Evolutionary conservation across 345 rosid species (phyloP), one percentile per base, ranked within the genome.

Genomic region (Pugionium dolabratum): DNA sequence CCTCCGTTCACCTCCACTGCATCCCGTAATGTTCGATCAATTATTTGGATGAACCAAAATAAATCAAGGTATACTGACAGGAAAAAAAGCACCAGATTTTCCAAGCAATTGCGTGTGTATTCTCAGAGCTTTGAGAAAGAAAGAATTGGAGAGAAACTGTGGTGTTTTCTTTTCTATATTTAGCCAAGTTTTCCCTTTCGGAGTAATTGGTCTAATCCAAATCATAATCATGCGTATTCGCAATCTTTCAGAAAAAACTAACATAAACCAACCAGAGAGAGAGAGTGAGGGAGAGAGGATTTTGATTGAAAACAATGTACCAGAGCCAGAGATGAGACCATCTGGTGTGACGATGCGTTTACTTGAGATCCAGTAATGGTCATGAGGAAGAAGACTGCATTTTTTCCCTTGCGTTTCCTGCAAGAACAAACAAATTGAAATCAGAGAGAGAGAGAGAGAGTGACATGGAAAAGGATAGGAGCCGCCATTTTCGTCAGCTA

Each of bases 321-420:
- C 96, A 79, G 97, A 95, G 33, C 91, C 95, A 31, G 95, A 79
- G 70, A 90, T 80, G 52, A 88, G 62, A 29, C 88, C 91, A 10
- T 66, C 65, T 0, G 88, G 92, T 18, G 96, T 90, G 64, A 88
- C 85, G 69, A 94, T 82, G 2, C 83, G 85, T 71, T 78, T 83
- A 72, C 97, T 84, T 32, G 77, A 81, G 54, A 94, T 76, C 92
- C 89, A 90, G 70, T 75, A 94, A 67, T 86, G 94, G 36, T 73
- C 76, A 47, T 79, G 51, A 52, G 85, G 81, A 77, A 88, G 79
- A 59, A 88, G 95, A 74, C 99, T 88, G 56, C 99, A 93, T 2
- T 40, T 80, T 1, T n/a, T 54, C 57, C 69, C 65, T 8, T 49
- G 72, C 53, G 75, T 64, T 25, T 37, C 41, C 95, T 87, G 80